Conservation (phyloP, 208 protist species). For the Leptomonas pyrrhocoris region DNA sequence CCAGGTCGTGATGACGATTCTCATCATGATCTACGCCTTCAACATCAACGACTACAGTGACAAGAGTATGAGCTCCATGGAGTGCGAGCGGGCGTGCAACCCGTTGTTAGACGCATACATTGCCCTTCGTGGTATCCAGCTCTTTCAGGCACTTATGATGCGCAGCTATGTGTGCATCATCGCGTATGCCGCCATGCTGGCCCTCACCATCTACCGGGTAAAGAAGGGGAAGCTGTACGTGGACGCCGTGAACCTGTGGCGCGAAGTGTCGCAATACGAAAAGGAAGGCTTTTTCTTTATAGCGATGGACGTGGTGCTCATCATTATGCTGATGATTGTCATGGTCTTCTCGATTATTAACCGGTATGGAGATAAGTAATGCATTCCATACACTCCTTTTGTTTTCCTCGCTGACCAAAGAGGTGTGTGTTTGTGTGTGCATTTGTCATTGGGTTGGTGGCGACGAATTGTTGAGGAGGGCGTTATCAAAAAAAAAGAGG, state of each 20-base stretch:
- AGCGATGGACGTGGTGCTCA: conserved; percentile 53
- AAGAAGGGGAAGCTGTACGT: conserved; percentile 60
- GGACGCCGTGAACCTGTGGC: conserved; percentile 83
- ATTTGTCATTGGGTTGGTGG: neutral
- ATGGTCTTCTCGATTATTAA: conserved; percentile 78
- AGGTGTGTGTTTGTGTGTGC: conserved; percentile 5
- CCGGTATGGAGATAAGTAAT: conserved; percentile 38
- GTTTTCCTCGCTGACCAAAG: too few relatives aligned
- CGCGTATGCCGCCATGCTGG: conserved; percentile 37
- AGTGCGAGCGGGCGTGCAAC: conserved; percentile 83
- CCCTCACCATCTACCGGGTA: conserved; percentile 57
- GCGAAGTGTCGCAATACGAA: conserved; percentile 67
- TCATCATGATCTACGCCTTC: conserved; percentile 78
- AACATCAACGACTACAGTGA: conserved; percentile 85
- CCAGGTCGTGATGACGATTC: conserved; percentile 70
- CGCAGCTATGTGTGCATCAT: conserved; percentile 51
- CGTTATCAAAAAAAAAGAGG: too few relatives aligned
- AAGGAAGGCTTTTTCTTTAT: conserved; percentile 67
- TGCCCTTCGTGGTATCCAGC: conserved; percentile 62
- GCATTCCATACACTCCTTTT: neutral
- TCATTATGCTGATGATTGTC: conserved; percentile 56
- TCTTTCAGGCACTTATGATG: conserved; percentile 58
- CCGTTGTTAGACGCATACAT: conserved; percentile 79
- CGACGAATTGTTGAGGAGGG: too few relatives aligned
- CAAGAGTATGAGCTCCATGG: conserved; percentile 71